A percentile compares a stretch with the other conserved stretches of the same genome.
These are phyloP conservation scores for Tricholoma terreum DNA, from an alignment of 768 basidiomycete species.

Conservation along the genomic window DNA sequence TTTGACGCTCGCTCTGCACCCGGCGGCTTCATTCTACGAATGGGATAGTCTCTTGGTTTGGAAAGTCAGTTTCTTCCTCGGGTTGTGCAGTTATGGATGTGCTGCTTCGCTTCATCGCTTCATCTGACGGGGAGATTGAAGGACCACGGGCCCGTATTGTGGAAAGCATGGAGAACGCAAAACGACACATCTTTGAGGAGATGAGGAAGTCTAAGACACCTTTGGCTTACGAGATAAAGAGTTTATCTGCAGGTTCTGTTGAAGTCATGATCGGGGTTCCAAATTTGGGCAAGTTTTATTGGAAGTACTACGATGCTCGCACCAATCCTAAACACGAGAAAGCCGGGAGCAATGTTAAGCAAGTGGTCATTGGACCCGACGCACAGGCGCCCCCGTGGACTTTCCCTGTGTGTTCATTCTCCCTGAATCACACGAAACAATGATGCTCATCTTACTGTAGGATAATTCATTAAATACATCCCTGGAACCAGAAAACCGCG, in stretches of 20 bases:
- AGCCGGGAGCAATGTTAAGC: not conserved
- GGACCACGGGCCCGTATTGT: too few species aligned
- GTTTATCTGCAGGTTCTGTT: constrained; percentile 6
- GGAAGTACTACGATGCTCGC: constrained; percentile 7
- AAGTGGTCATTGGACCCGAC: constrained; percentile 12
- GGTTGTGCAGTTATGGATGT: too few species aligned
- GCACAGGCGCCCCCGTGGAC: constrained; percentile 13
- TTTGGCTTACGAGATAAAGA: constrained; percentile 16
- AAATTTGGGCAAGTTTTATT: constrained; percentile 15
- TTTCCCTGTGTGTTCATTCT: constrained; percentile 6
- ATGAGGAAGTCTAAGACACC: not conserved
- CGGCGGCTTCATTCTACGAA: too few species aligned
- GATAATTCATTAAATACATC: not conserved
- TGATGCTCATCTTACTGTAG: not conserved
- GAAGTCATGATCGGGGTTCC: constrained; percentile 10
- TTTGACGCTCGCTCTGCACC: too few species aligned
- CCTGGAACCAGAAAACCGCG: constrained; percentile 1
- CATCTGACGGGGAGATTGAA: too few species aligned
- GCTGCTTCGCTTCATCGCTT: too few species aligned
- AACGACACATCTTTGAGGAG: constrained; percentile 4
- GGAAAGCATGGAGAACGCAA: constrained; percentile 7
- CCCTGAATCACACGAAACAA: not conserved
- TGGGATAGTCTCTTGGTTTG: too few species aligned
- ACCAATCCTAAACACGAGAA: not conserved
- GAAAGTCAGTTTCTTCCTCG: too few species aligned